Conservation (phyloP, 2,329 filamentous ascomycete species). For the Ophiocordyceps camponoti-leonardi region DNA sequence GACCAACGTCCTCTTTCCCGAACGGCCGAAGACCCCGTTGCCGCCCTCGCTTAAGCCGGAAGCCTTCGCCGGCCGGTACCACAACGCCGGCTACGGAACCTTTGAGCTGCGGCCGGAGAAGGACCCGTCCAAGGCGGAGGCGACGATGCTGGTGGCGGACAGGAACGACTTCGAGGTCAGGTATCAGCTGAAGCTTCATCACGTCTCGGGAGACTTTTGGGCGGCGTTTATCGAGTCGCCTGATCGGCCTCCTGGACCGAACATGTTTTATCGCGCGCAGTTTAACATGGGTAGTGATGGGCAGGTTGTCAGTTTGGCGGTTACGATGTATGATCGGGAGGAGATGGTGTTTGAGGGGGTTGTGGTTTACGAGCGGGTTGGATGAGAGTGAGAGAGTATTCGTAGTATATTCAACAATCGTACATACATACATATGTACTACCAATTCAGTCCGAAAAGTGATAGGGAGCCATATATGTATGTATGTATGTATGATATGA, state of each 20-base stretch:
- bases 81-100: constrained; percentile 21
- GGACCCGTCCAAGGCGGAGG: constrained; percentile 1
- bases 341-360: constrained; percentile 1
- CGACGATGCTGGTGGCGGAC: constrained; percentile 9
- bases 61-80: constrained; percentile 21
- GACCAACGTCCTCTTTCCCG: constrained; percentile 18
- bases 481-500: no score
- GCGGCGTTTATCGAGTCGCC: constrained; percentile 1
- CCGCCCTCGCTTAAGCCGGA: constrained; percentile 18
- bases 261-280: constrained; percentile 1
- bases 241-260: not conserved
- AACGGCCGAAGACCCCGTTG: constrained; percentile 15
- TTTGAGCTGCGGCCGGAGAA: constrained; percentile 6
- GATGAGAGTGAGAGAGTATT: no score
- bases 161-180: constrained; percentile 7
- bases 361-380: not conserved
- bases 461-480: no score
- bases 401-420: no score
- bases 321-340: not conserved
- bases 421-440: no score
- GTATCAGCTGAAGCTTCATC: constrained; percentile 7
- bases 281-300: constrained; percentile 2
- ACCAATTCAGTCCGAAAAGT: no score
- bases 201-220: constrained; percentile 13
- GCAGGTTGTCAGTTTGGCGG: not conserved